These are phyloP conservation scores for Millerozyma miso DNA, from an alignment of 805 yeast genomes.

Conservation along the genomic window DNA sequence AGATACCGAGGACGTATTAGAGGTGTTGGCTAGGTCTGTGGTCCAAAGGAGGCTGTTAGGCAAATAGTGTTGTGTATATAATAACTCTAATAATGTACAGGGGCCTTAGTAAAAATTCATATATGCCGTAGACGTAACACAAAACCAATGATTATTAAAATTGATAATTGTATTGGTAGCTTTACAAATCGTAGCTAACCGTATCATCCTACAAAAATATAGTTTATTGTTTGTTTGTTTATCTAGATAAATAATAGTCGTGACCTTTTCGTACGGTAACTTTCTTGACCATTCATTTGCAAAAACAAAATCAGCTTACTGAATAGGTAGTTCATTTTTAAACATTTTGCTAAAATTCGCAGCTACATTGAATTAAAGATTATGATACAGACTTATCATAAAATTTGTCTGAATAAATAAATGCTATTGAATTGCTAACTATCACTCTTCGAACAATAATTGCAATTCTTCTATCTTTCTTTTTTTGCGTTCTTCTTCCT, in stretches of 20 bases:
- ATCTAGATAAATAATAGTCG: no score
- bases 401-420: background rate
- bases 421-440: background rate
- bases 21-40: conserved; percentile 73
- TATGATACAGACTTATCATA: background rate
- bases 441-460: conserved; percentile 52
- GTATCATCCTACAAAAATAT: no score
- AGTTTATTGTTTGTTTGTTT: no score
- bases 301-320: background rate
- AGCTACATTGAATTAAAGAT: no score
- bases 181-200: no score
- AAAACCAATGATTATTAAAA: no score
- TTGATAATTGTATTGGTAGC: no score
- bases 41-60: conserved; percentile 57
- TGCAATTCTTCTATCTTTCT: conserved; percentile 71
- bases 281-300: no score
- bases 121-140: no score
- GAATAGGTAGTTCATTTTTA: background rate
- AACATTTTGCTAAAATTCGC: background rate
- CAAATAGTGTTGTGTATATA: conserved; percentile 1
- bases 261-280: no score
- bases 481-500: conserved; percentile 68
- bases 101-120: no score
- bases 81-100: no score
- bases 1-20: conserved; percentile 68